Percentiles rank a stretch among this genome's conserved stretches.
Conservation (phyloP, 768 basidiomycete genomes). For the Termitomyces eurrhizus region DNA sequence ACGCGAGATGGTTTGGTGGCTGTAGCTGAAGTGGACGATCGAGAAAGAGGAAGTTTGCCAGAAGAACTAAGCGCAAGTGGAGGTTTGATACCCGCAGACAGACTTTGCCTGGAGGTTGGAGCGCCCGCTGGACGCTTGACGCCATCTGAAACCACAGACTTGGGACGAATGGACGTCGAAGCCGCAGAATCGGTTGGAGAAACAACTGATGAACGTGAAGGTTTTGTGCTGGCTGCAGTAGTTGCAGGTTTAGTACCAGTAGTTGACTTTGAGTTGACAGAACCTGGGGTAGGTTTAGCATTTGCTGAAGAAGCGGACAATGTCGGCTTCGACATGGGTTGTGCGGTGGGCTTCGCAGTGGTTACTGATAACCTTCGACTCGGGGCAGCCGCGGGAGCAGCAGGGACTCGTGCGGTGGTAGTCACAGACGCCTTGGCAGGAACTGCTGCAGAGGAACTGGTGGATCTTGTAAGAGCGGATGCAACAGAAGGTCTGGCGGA, state of each 20-base stretch:
- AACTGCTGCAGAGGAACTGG: slow-evolving; percentile 32
- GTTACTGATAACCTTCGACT: slow-evolving; percentile 43
- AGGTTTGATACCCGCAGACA: slow-evolving; percentile 32
- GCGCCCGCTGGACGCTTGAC: slow-evolving; percentile 42
- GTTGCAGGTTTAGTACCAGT: neutral
- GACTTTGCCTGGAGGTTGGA: slow-evolving; percentile 37
- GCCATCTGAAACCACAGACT: slow-evolving; percentile 65
- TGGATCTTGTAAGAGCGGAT: slow-evolving; percentile 32
- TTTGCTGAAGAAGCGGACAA: slow-evolving; percentile 39
- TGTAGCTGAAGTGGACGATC: slow-evolving; percentile 25
- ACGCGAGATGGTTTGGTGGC: slow-evolving; percentile 41
- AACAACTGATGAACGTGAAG: slow-evolving; percentile 45
- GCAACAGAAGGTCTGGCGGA: slow-evolving; percentile 17
- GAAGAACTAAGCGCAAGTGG: slow-evolving; percentile 22
- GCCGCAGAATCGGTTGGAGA: slow-evolving; percentile 53
- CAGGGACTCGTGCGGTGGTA: slow-evolving; percentile 25
- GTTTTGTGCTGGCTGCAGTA: slow-evolving; percentile 25
- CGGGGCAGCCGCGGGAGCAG: slow-evolving; percentile 30
- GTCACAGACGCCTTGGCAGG: slow-evolving; percentile 35
- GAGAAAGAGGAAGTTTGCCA: slow-evolving; percentile 27
- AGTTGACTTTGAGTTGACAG: slow-evolving; percentile 21
- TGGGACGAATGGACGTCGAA: slow-evolving; percentile 52
- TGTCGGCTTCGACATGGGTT: slow-evolving; percentile 30
- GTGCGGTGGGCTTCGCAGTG: slow-evolving; percentile 32
- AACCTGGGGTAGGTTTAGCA: slow-evolving; percentile 30